phyloP scores from a whole-genome alignment of 257 asterid species.

The Ligustrum vulgare region DNA sequence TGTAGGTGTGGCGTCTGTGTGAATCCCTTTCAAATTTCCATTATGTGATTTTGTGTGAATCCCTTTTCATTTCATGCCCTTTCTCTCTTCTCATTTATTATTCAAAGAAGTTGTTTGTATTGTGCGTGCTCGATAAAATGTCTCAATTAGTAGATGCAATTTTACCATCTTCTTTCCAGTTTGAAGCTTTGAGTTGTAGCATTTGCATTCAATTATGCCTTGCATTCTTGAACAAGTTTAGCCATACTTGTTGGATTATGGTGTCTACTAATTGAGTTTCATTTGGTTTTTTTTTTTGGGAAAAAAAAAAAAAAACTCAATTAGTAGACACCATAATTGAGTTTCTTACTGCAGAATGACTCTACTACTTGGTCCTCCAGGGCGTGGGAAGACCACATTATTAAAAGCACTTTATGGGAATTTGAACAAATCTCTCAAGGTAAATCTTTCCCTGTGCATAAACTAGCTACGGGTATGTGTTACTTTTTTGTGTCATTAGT shows the following conservation, averaged over 20 bases:
- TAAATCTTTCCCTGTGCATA: neutral
- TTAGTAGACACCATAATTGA: no score
- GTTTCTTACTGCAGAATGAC: conserved; percentile 32
- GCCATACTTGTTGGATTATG: neutral
- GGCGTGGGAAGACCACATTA: conserved; percentile 40
- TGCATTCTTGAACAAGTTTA: no score
- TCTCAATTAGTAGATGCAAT: no score
- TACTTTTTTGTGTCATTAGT: no score
- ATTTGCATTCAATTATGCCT: neutral
- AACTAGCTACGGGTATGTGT: no score
- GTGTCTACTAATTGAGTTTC: no score
- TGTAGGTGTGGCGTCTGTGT: no score
- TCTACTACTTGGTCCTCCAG: conserved; percentile 45
- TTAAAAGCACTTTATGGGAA: conserved; percentile 42
- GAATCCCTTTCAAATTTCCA: neutral
- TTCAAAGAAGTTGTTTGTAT: neutral
- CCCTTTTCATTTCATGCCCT: neutral
- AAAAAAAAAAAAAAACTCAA: no score
- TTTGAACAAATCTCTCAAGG: conserved; percentile 39
- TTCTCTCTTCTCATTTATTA: neutral
- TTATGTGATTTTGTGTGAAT: neutral
- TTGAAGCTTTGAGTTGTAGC: neutral
- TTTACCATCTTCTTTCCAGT: neutral
- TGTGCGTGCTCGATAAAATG: no score
- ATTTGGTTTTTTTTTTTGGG: no score